These are phyloP conservation scores for Diospyros lotus DNA, from an alignment of 148 eudicot species.

Conservation along the genomic window DNA sequence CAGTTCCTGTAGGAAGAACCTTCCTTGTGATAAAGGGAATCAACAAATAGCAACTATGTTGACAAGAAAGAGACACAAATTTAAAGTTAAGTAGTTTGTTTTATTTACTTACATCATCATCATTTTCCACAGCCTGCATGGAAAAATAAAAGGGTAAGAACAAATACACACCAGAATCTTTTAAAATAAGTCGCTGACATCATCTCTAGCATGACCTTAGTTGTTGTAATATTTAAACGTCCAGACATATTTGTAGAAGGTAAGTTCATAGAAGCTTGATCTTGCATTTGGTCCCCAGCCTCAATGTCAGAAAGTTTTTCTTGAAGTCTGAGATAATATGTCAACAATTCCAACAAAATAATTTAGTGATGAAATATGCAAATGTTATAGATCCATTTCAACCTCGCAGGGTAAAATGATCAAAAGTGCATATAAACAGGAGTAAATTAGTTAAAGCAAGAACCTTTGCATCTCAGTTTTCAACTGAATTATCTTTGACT, in stretches of 20 bases:
- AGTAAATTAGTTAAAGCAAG: background rate
- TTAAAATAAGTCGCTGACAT: background rate
- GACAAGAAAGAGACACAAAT: background rate
- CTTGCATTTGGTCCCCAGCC: constrained; percentile 74
- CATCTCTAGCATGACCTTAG: constrained; percentile 34
- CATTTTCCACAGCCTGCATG: constrained; percentile 65
- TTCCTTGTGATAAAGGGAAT: background rate
- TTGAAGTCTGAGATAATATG: constrained; percentile 51
- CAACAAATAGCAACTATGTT: constrained; percentile 5
- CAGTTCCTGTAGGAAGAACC: constrained; percentile 49
- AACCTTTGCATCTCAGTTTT: constrained; percentile 89
- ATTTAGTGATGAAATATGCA: background rate
- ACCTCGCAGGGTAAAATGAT: background rate
- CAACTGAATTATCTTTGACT: constrained; percentile 67
- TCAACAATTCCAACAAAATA: background rate
- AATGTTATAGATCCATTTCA: background rate
- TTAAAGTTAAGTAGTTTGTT: constrained; percentile 33
- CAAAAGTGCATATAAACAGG: too few species aligned
- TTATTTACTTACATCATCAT: constrained; percentile 48
- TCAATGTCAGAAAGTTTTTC: constrained; percentile 80
- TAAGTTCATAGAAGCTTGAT: constrained; percentile 47
- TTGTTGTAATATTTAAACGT: constrained; percentile 35
- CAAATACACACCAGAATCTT: background rate
- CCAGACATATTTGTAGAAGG: constrained; percentile 38
- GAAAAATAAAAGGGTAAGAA: background rate